phyloP scores from a whole-genome alignment of 2,329 filamentous ascomycete genomes.

The Emergomyces orientalis region DNA sequence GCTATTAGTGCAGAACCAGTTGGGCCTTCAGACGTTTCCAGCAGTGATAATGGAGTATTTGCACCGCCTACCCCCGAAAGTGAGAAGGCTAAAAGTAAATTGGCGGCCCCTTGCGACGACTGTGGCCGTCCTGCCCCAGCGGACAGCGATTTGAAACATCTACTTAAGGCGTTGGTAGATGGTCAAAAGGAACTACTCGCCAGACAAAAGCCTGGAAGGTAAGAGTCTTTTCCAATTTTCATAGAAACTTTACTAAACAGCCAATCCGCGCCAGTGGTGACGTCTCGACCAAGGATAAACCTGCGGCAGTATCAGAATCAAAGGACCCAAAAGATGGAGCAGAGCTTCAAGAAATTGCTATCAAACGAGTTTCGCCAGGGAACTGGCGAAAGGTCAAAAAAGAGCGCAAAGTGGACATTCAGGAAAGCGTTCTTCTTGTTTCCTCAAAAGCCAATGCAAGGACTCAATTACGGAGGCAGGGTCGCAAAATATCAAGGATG shows the following conservation, averaged over 20 bases:
- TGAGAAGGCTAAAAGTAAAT: not conserved
- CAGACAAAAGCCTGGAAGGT: not conserved
- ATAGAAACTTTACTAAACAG: not conserved
- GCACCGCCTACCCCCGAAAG: not conserved
- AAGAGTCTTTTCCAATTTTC: not conserved
- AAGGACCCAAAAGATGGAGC: not conserved
- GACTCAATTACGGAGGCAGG: not conserved
- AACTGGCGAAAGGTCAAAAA: slow-evolving; percentile 1
- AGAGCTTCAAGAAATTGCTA: slow-evolving; percentile 1
- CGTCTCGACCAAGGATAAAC: not conserved
- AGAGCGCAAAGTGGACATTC: not conserved
- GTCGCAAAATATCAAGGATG: not conserved
- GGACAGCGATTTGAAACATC: not conserved
- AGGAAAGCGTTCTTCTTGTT: slow-evolving; percentile 1
- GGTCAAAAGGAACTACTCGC: not conserved
- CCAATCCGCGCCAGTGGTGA: not conserved
- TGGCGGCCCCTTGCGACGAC: not conserved
- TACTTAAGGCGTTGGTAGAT: not conserved
- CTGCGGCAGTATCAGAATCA: not conserved
- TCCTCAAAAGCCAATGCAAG: slow-evolving; percentile 2
- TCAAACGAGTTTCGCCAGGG: not conserved
- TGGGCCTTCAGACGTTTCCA: not conserved
- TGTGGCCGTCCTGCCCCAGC: not conserved
- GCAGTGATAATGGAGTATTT: not conserved
- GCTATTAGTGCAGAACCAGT: not conserved